Evolutionary conservation across 768 basidiomycete genomes (phyloP).

Genomic region (Gelatoporia subvermispora): DNA sequence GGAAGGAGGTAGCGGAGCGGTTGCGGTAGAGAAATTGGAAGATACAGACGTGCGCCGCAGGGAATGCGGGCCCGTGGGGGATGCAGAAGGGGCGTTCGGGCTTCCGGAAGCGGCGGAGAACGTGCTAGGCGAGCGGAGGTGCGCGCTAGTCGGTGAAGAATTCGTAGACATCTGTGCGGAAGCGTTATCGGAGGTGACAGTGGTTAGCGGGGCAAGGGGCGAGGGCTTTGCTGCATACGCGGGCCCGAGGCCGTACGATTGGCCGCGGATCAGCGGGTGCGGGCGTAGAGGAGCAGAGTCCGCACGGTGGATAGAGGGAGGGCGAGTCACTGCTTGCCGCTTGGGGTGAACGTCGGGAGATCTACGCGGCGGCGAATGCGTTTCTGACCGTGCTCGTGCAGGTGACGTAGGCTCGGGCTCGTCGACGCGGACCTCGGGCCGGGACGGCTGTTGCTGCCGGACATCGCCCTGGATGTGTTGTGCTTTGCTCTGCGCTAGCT

Average conservation of each 20-base stretch:
- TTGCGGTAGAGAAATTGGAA: slow-evolving; percentile 54
- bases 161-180: slow-evolving; percentile 39
- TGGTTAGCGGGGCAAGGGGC: slow-evolving; percentile 54
- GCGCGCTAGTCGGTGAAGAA: slow-evolving; percentile 23
- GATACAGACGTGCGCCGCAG: slow-evolving; percentile 51
- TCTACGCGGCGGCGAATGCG: slow-evolving; percentile 34
- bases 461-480: background rate
- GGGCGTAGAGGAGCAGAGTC: slow-evolving; percentile 45
- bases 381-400: slow-evolving; percentile 32
- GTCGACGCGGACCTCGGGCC: too few relatives aligned
- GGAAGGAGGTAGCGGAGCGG: slow-evolving; percentile 41
- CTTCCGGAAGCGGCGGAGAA: slow-evolving; percentile 30
- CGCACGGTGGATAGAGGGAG: slow-evolving; percentile 46
- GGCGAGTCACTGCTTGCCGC: slow-evolving; percentile 46
- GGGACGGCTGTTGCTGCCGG: slow-evolving; percentile 8
- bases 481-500: background rate
- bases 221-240: slow-evolving; percentile 37
- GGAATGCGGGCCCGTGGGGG: slow-evolving; percentile 23
- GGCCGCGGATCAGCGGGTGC: slow-evolving; percentile 74
- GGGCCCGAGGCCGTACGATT: slow-evolving; percentile 49
- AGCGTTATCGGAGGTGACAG: slow-evolving; percentile 46
- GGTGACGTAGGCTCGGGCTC: slow-evolving; percentile 16
- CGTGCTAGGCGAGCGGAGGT: slow-evolving; percentile 32
- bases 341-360: slow-evolving; percentile 32
- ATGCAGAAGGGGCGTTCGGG: slow-evolving; percentile 19